These are phyloP conservation scores for Grammothele lineata DNA, from an alignment of 768 basidiomycete genomes.

Conservation along the genomic window DNA sequence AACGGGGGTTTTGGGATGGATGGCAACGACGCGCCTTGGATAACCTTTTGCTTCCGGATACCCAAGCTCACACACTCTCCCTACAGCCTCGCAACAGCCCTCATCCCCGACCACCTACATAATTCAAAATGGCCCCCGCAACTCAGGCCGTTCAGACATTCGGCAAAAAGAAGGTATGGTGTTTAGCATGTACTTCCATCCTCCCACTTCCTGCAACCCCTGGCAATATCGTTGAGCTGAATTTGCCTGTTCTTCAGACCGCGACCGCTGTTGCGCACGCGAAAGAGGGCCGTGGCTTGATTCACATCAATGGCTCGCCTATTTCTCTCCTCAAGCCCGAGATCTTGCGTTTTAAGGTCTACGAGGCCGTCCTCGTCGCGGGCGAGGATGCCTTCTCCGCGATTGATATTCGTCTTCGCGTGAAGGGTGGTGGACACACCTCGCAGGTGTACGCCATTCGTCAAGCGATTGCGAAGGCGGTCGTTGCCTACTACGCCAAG, in stretches of 20 bases:
- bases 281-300: constrained; percentile 92
- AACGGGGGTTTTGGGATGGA: constrained; percentile 32
- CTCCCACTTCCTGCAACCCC: not conserved
- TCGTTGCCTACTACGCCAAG: constrained; percentile 98
- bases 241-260: too few relatives aligned
- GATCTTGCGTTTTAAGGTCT: constrained; percentile 96
- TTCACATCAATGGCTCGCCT: constrained; percentile 95
- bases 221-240: not conserved
- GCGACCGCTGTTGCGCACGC: constrained; percentile 98
- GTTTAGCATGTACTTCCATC: not conserved
- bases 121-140: constrained; percentile 64
- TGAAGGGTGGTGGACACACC: constrained; percentile 99
- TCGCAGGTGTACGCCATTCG: constrained; percentile 99
- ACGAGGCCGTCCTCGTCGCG: constrained; percentile 93
- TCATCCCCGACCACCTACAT: constrained; percentile 18
- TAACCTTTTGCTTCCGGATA: constrained; percentile 26
- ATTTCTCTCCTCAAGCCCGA: constrained; percentile 94
- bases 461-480: constrained; percentile 96
- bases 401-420: constrained; percentile 95
- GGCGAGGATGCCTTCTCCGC: constrained; percentile 83
- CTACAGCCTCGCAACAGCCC: constrained; percentile 18
- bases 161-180: constrained; percentile 96
- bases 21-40: constrained; percentile 31
- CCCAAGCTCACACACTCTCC: constrained; percentile 9
- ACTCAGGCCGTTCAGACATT: constrained; percentile 96